Conservation (phyloP, 2,329 filamentous ascomycete genomes). For the Lizonia empirigonia region DNA sequence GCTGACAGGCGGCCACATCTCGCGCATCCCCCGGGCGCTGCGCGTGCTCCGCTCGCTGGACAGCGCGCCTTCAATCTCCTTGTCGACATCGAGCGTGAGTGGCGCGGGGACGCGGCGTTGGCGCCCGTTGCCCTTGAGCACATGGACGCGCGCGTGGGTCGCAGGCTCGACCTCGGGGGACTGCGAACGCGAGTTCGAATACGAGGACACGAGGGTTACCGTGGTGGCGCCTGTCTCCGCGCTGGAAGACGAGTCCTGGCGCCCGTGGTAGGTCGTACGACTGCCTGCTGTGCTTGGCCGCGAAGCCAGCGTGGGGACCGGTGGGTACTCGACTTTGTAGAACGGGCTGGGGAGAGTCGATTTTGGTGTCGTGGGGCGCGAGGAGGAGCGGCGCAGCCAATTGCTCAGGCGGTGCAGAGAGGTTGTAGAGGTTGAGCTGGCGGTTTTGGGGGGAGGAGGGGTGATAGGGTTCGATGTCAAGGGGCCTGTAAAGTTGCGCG, state of each 20-base stretch:
- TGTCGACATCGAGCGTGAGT: constrained; percentile 32
- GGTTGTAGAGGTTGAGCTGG: constrained; percentile 38
- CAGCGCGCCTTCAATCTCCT: constrained; percentile 28
- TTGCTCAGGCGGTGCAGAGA: constrained; percentile 41
- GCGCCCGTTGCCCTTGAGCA: constrained; percentile 33
- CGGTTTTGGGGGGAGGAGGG: constrained; percentile 33
- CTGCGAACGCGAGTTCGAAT: constrained; percentile 14
- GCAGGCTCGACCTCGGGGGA: constrained; percentile 13
- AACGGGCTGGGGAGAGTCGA: constrained; percentile 30
- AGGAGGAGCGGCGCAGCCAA: constrained; percentile 45
- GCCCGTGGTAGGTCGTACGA: constrained; percentile 30
- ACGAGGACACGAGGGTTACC: constrained; percentile 30
- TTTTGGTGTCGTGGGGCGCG: constrained; percentile 30
- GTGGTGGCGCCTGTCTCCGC: constrained; percentile 40
- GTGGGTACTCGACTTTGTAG: constrained; percentile 36
- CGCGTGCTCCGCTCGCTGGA: constrained; percentile 20
- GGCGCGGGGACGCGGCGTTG: constrained; percentile 37
- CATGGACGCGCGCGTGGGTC: constrained; percentile 18
- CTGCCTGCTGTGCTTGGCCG: constrained; percentile 33
- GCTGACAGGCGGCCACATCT: constrained; percentile 36
- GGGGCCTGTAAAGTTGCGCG: constrained; percentile 31
- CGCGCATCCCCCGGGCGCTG: constrained; percentile 23
- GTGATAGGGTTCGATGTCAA: constrained; percentile 46
- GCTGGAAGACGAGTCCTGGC: constrained; percentile 39
- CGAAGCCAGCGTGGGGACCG: constrained; percentile 3